Evolutionary conservation across 2,329 filamentous ascomycete genomes (phyloP), one percentile per base, ranked within the genome.

Genomic region (Scedosporium aurantiacum): DNA sequence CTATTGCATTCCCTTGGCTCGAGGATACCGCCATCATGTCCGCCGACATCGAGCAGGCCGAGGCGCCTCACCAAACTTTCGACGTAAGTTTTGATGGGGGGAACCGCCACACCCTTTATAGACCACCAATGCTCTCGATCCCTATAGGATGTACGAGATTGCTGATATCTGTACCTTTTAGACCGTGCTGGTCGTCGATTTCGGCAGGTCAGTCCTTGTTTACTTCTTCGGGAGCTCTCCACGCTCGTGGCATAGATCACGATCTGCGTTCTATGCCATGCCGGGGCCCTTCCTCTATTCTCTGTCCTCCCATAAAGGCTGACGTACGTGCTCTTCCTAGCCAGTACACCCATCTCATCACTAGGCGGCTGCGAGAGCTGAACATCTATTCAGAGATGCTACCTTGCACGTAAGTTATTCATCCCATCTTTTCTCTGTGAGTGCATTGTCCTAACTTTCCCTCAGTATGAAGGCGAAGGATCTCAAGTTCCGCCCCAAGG

Each of bases 311-410:
- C 8, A 3, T 10, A 12, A 12, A 12, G 18, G 23, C 58, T 52
- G 43, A 58, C 23, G 37, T 32, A 28, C 27, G 14, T 55, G 54
- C 28, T 37, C 12, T 28, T 6, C 6, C n/a, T 25, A 43, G 41
- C 25, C 87, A 90, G 74, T 88, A 86, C 69, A 86, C 84, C 47
- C 88, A 91, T 72, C 78, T 92, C 45, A 91, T 92, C 69, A 85
- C 85, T 8, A 81, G 90, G 61, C 84, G 90, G 40, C 81, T 95
- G 28, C 83, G 91, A 67, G 84, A 88, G 67, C 82, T 95, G 74
- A 88, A 87, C 76, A 82, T 95, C 72, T 96, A 89, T 78, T 85
- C 85, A 64, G 91, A 96, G 77, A 88, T 96, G 86, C 84, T 95
- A 52, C 89, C 89, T 23, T 96, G 91, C 75, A 95, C 88, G 25